Evolutionary conservation across 2,329 filamentous ascomycete species (phyloP), one percentile per base, ranked within the genome.

Genomic region (Cercospora sp.): DNA sequence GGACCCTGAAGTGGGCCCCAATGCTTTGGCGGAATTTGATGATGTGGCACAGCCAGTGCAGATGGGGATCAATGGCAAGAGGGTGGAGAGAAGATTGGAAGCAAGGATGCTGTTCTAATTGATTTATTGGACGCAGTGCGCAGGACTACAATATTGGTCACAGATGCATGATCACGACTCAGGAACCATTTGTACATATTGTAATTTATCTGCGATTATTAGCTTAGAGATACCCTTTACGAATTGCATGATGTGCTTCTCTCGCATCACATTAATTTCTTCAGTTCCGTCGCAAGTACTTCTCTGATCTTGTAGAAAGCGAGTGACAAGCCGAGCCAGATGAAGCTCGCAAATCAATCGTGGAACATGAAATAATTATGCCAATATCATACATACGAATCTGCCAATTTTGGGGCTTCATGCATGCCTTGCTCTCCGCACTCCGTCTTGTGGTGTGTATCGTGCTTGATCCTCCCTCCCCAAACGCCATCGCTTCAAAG

Each of bases 1-100:
- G 10, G 77, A 81, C 16, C 84, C 90, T 0, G 89, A 91, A 63
- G 72, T 77, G 0, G 69, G 71, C 24, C 66, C 65, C 24, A 59
- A 69, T 30, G 73, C 72, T 7, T 51, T 75, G 65, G 63, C 67
- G 6, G 71, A 73, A 40, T 71, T 75, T 51, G 65, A 67, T 21
- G 73, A 74, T 55, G 61, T 75, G 12, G 69, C 67, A 4, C 62
- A 65, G 21, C 62, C 62, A 9, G 34, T 59, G 24, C 49, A 65
- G 53, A 58, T 65, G 62, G 62, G 62, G 4, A 65, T 65, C 16
- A 24, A 65, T 24, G 62, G 62, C 18, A 57, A 57, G 16, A 59
- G 62, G 43, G 62, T 65, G 10, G 62, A 65, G 34, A 59, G 53
- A 37, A 45, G 62, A 21, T 21, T 65, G 21, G 62, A 65, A 40